Evolutionary conservation across 257 asterid genomes (phyloP).

Genomic region (Solanum pennellii): DNA sequence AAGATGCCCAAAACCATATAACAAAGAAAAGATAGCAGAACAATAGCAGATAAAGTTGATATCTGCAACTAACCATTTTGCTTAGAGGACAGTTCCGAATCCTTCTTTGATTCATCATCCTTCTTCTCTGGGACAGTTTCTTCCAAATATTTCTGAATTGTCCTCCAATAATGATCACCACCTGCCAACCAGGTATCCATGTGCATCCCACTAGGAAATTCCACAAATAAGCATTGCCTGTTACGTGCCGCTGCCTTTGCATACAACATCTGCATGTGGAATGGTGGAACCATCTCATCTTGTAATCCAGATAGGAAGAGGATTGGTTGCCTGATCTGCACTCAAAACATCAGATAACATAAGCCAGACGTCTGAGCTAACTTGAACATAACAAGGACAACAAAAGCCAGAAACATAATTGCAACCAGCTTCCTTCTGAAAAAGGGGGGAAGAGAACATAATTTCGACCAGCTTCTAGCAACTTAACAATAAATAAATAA

Average conservation of each 20-base stretch:
- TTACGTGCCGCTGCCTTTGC: slow-evolving; percentile 93
- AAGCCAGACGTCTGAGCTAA: not conserved
- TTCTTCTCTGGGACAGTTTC: slow-evolving; percentile 43
- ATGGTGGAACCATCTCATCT: slow-evolving; percentile 97
- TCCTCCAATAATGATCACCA: slow-evolving; percentile 86
- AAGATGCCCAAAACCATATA: not conserved
- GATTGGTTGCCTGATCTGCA: slow-evolving; percentile 79
- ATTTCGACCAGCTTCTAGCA: not conserved
- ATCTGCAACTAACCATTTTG: slow-evolving; percentile 25
- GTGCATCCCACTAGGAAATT: slow-evolving; percentile 89
- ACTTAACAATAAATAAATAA: not conserved
- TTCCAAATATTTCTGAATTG: slow-evolving; percentile 57
- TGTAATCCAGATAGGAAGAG: slow-evolving; percentile 89
- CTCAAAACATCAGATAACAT: slow-evolving; percentile 1
- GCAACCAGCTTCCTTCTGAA: not conserved
- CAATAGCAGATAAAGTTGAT: not conserved
- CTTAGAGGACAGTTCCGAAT: slow-evolving; percentile 20
- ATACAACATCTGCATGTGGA: slow-evolving; percentile 84
- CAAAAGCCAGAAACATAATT: not conserved
- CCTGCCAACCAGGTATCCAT: slow-evolving; percentile 96
- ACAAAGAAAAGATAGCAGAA: not conserved
- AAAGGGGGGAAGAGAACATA: not conserved
- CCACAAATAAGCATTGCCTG: slow-evolving; percentile 53
- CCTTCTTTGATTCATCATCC: slow-evolving; percentile 29
- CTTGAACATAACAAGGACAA: not conserved